Base-by-base conservation (phyloP, 2,329 filamentous ascomycete genomes). In the Amesomyces nigricolor region DNA sequence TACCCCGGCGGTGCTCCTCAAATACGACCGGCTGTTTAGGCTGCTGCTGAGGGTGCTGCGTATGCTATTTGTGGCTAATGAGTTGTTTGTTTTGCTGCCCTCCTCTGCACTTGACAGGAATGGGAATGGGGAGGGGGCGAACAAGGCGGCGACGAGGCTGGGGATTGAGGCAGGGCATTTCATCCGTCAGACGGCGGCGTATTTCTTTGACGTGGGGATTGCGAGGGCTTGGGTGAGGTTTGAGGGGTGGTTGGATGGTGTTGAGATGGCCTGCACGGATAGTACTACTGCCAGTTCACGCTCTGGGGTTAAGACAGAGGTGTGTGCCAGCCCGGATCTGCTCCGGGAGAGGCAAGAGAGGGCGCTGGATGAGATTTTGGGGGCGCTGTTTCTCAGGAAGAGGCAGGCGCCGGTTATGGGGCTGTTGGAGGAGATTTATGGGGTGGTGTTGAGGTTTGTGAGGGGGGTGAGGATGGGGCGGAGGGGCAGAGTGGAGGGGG, bases 1-100 rank as follows among this genome's bases (percentile, higher is more conserved):
- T 42, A 91, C 89, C 0, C 76, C 83, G 0, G 69, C 77, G 0
- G 79, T 86, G 1, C 72, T 97, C 10, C 75, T 83, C 53, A 90
- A 90, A 63, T 97, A 96, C 65, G 94, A 97, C 68, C 78, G 79
- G 46, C 79, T 96, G 37, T 97, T 96, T 74, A 88, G 85, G 63
- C 78, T 89, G 14, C 73, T 96, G 0, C 75, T 97, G 3, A 83
- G 89, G 3, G 74, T 95, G 0, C 70, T 90, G 11, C 83, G 94
- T 35, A 86, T 96, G 81, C 75, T 90, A 4, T 91, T 87, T 58
- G 84, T 91, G 0, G 81, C 87, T 10, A 82, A 84, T 52, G 78
- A 83, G 57, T 75, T 90, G 11, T 53, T 51, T n/a, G 45, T 26
- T 8, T 11, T 26, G 22, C 29, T 16, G 39, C n/a, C 9, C 9